Base-by-base conservation (phyloP, 2,329 filamentous ascomycete species). In the Stachybotrys echinatus region DNA sequence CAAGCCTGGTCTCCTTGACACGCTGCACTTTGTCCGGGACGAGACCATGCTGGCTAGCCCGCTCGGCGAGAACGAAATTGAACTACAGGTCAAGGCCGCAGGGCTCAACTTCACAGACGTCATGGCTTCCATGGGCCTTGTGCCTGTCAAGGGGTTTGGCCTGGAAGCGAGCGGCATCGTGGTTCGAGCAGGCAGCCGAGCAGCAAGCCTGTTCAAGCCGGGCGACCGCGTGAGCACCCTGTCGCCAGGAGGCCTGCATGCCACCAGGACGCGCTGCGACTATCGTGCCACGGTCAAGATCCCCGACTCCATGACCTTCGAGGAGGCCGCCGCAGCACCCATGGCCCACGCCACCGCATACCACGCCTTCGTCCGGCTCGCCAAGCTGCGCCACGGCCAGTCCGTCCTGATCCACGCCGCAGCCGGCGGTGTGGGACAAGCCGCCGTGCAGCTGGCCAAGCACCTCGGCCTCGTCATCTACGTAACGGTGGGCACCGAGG, bases 321-420 rank as follows among this genome's bases (percentile, higher is more conserved):
- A 51, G 8, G 50, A 55, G 18, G 63, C 59, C 19, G 59, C 60
- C 19, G 53, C 62, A 1, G 51, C 65, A 38, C 62, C 65, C 1
- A 18, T 62, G 17, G 55, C 58, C 2, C 61, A 56, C 37, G 45
- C 49, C 14, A 68, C 68, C 4, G 63, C 61, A 4, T 56, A 58
- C 40, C 59, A 61, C 37, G 55, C 57, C 2, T 53, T 70, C 5
- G 48, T 55, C 12, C 14, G 62, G 18, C 42, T 57, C n/a, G 64
- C 58, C 6, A 49, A 56, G 6, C 52, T 66, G 2, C 39, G 48
- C 6, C 48, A 40, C 38, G 48, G 52, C n/a, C 54, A 61, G 31
- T 61, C 53, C 2, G 58, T 74, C 8, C 61, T 75, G 6, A 62
- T 74, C 39, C 67, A 73, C 48, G 60, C 63, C 4, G 71, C 63